Base-by-base conservation (phyloP, 495 filamentous ascomycete species). In the Penicillium malachiteum region DNA sequence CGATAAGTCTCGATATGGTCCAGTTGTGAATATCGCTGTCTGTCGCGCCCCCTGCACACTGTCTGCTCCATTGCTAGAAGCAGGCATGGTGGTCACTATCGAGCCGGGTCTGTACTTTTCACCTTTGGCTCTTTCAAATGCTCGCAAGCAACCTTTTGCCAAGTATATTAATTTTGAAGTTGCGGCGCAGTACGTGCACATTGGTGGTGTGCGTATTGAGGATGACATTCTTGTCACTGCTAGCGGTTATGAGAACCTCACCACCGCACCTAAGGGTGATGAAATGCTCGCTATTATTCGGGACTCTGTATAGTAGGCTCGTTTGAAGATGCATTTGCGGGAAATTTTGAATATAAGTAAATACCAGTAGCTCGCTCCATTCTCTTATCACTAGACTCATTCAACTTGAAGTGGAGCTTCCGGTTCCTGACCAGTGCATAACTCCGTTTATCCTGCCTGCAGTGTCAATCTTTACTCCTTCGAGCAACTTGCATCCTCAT, bases 31-130 rank as follows among this genome's bases (percentile, higher is more conserved):
- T 11, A 55, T 69, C 12, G 34, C 61, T 16, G 48, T 52, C 10
- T 60, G 55, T 48, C 63, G 60, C 21, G 54, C 69, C 2, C 68
- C 70, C 21, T 69, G 70, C 38, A 68, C 66, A 3, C 31, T 67
- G 1, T 68, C 71, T n/a, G 65, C 65, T 7, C 76, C 79, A 49
- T 61, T 67, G 47, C 68, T 95, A 48, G 77, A 83, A 56, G 78
- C 84, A 52, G 81, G 83, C 17, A 91, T 92, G 86, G 81, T 96
- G 13, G 82, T 96, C 13, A 96, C 91, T 0, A 81, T 97, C 42
- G 91, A 96, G 69, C 91, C 92, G 9, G 93, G 93, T 18, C 82
- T 97, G 69, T 91, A 90, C 71, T 98, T 97, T 64, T 96, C 91
- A 64, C 77, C 82, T 10, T 90, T 92, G 61, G 95, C 96, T 49